phyloP scores from a whole-genome alignment of 352 stramenopile genomes.

The Pythium apleroticum region DNA sequence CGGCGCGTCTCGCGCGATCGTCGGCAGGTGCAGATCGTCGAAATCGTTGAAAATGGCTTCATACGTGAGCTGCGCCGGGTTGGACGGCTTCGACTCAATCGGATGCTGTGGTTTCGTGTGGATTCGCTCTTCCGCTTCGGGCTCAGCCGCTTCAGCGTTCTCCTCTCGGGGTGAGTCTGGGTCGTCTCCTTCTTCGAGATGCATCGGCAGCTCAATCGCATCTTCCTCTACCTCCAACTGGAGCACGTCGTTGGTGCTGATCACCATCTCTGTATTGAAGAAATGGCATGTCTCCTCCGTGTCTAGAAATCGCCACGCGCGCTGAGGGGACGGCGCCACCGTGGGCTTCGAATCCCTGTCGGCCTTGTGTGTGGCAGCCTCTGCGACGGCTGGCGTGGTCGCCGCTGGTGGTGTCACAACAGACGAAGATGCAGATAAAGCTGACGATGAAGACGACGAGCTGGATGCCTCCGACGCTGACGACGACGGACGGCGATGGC shows the following conservation, averaged over 20 bases:
- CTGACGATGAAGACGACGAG: constrained; percentile 13
- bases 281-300: constrained; percentile 67
- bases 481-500: constrained; percentile 14
- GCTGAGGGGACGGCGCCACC: neutral
- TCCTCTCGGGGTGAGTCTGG: constrained; percentile 32
- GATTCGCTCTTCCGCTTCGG: neutral
- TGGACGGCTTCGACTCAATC: neutral
- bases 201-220: constrained; percentile 22
- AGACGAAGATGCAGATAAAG: constrained; percentile 5
- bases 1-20: constrained; percentile 3
- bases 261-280: constrained; percentile 60
- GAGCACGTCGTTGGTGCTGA: constrained; percentile 62
- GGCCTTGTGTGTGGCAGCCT: neutral
- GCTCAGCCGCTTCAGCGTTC: constrained; percentile 18
- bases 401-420: neutral
- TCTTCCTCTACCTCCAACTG: constrained; percentile 31
- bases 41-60: constrained; percentile 62
- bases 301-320: constrained; percentile 38
- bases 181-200: constrained; percentile 29
- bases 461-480: constrained; percentile 13
- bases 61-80: constrained; percentile 27
- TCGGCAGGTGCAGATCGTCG: constrained; percentile 49
- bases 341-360: neutral
- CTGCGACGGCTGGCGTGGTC: neutral
- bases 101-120: neutral